Evolutionary conservation across 2,329 filamentous ascomycete species (phyloP), one percentile per base, ranked within the genome.

Genomic region (Colletotrichum simmondsii): DNA sequence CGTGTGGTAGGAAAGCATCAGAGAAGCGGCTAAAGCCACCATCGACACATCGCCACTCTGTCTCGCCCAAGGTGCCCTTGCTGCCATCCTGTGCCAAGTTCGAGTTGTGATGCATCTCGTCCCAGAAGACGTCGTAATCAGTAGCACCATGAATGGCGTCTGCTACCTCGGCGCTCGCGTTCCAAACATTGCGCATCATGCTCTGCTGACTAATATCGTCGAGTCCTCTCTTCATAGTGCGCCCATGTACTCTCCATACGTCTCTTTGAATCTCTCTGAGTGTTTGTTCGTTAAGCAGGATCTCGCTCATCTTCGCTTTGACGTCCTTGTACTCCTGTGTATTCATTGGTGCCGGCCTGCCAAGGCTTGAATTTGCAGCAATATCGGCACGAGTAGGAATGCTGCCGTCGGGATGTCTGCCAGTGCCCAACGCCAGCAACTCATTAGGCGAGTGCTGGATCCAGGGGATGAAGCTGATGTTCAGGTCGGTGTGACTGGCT

Each of bases 381-480:
- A 89, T 82, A 74, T 91, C 84, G 2, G 85, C 83, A 1, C 81
- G 75, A 3, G 87, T 89, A 0, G 89, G 89, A 0, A 90, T 85
- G 4, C 85, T 81, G 3, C 89, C 89, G 62, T 87, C 84, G 2
- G 86, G 83, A 16, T 88, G 79, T 62, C 86, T 85, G 63, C 84
- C 81, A 5, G 86, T 83, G 72, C 84, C 77, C 32, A 87, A 78
- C 77, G 89, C 84, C 14, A 85, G 78, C 28, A 91, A 87, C 0
- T 87, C 84, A 73, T 93, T 93, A 2, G 81, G 77, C 65, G 78
- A 83, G 77, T 92, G 89, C 54, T 72, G 70, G 42, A 89, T 87
- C 89, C 89, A 92, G 2, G 87, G 86, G 75, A 92, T 92, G 77
- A 92, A 92, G 65, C 90, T 87, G 62, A 92, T 88, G 37, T 84